Evolutionary conservation across 306 rosid genomes (phyloP), one percentile per base, ranked within the genome.

Genomic region (Malus domestica): DNA sequence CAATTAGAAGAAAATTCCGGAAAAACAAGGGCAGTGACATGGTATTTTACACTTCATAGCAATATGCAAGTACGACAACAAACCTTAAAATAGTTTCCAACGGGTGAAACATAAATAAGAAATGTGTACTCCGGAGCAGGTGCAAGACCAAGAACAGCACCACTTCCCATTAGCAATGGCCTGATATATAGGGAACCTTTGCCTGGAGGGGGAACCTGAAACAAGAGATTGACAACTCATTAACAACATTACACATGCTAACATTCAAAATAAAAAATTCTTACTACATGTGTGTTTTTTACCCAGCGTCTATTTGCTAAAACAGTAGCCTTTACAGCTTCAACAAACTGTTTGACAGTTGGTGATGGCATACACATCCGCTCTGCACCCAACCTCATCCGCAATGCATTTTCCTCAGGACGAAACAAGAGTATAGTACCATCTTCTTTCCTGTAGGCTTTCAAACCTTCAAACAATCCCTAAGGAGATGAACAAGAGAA

Each of bases 311-410:
- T 90, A 90, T 94, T 94, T 72, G 98, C 97, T 75, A 89, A 82
- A 71, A 94, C 98, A 71, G 91, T 94, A 23, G 91, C 90, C 81
- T 90, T 88, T 62, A 90, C 96, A 76, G 97, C 96, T 76, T 95
- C 92, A 64, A 95, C 92, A 84, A 95, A 95, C 75, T 95, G 97
- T 46, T 90, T 88, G 15, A 90, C 88, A 38, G 91, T 81, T 32
- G 93, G 98, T 16, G 97, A 83, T 59, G 96, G 98, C 97, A 95
- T 95, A 85, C 98, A 95, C 98, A 95, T 92, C 72, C 98, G 79
- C 80, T 92, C 98, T 0, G 98, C 98, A 29, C 97, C 97, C 80
- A 76, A 33, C 86, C 80, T 85, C 97, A 95, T 89, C 80, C 97
- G 83, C 64, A 66, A 4, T 32, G 92, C 98, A 88, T 95, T 95